These are phyloP conservation scores for Nicotiana otophora DNA, from an alignment of 257 asterid genomes.

Conservation along the genomic window DNA sequence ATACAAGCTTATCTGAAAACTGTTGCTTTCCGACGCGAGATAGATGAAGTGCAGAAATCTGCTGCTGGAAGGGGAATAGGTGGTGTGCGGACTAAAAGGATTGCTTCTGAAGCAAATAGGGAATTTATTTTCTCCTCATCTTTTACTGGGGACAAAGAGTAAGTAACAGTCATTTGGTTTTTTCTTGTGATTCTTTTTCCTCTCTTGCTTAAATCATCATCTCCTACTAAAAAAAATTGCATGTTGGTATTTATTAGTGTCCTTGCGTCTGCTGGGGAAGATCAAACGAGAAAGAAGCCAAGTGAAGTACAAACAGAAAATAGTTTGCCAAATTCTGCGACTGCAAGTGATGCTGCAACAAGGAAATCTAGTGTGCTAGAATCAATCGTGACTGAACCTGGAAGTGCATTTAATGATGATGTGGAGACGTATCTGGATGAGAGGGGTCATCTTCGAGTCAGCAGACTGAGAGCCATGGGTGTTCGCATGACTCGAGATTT, in stretches of 20 bases:
- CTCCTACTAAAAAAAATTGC: not conserved
- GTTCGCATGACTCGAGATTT: conserved; percentile 94
- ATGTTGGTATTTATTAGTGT: conserved; percentile 37
- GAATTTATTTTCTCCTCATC: conserved; percentile 92
- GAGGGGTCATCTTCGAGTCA: conserved; percentile 77
- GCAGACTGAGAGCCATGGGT: conserved; percentile 88
- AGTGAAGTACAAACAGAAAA: conserved; percentile 30
- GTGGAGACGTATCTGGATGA: conserved; percentile 88
- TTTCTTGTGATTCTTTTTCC: not conserved
- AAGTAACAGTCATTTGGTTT: conserved; percentile 17
- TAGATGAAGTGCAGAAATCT: conserved; percentile 84
- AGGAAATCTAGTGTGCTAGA: conserved; percentile 32
- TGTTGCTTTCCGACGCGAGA: conserved; percentile 97
- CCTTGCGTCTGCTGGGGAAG: conserved; percentile 69
- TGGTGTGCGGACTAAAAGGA: conserved; percentile 86
- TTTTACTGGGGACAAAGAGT: conserved; percentile 84
- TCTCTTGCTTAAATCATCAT: conserved; percentile 12
- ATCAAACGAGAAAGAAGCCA: conserved; percentile 29
- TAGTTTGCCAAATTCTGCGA: conserved; percentile 21
- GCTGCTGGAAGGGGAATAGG: conserved; percentile 90
- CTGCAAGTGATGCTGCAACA: conserved; percentile 22
- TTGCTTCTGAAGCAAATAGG: conserved; percentile 95
- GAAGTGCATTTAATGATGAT: conserved; percentile 42
- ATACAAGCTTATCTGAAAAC: conserved; percentile 93
- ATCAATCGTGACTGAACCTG: conserved; percentile 42